Base-by-base conservation (phyloP, 495 filamentous ascomycete species). In the Cudoniella acicularis region DNA sequence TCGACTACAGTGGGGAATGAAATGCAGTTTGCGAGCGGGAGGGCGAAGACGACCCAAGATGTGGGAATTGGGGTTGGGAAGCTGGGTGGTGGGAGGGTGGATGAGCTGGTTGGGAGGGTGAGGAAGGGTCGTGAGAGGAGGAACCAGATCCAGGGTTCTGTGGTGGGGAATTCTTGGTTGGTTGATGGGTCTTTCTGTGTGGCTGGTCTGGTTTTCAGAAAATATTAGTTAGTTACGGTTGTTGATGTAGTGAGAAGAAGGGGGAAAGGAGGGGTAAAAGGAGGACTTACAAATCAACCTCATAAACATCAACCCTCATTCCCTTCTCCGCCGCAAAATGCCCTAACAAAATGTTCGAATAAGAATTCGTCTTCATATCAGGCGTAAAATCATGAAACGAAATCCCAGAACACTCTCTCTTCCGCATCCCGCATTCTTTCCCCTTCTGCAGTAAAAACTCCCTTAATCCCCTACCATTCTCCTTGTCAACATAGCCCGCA, bases 31-130 rank as follows among this genome's bases (percentile, higher is more conserved):
- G 23, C 26, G 21, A 54, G 24, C 8, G 64, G 64, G 27, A 53
- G 56, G 17, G 64, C 64, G 51, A 67, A 67, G 0, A 62, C 54
- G 13, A 67, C 17, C 57, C 57, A 67, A 23, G 49, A 56, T 13
- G 10, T 46, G 16, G 61, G 64, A 13, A 64, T 42, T 8, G 57
- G 57, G 10, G 18, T 1, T 2, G 54, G 57, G 52, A 64, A 67
- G 40, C 59, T 62, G 23, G 61, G 56, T 3, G 64, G 57, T 11
- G 48, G 55, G 27, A 22, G 24, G 25, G 49, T 13, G 36, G 6
- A 17, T 10, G 36, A 25, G 36, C 51, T 13, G 20, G 36, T 11
- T 13, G 36, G n/a, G 13, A 58, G 26, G 22, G 30, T 21, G 36
- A 64, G 11, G 9, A 62, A 16, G 2, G 64, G 64, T 10, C 54